Conservation (phyloP, 2,329 filamentous ascomycete species). For the Cordyceps fumosorosea region DNA sequence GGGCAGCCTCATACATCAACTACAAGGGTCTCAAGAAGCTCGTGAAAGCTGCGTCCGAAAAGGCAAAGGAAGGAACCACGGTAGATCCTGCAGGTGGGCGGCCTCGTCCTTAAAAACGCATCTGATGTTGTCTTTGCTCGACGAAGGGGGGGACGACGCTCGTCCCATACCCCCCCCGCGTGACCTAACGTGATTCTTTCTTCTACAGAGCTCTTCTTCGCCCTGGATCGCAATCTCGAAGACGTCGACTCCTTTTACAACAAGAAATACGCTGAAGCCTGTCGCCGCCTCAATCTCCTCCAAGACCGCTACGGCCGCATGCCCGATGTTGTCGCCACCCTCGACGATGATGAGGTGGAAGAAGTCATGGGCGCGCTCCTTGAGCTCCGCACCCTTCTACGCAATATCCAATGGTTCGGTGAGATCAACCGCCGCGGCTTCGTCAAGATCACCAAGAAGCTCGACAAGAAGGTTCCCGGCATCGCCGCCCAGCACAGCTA, state of each 20-base stretch:
- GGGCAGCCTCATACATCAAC: slow-evolving; percentile 78
- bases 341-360: slow-evolving; percentile 84
- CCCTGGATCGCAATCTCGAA: slow-evolving; percentile 93
- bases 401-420: slow-evolving; percentile 95
- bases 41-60: slow-evolving; percentile 71
- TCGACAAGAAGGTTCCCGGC: slow-evolving; percentile 86
- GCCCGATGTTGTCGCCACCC: slow-evolving; percentile 59
- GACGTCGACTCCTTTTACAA: slow-evolving; percentile 96
- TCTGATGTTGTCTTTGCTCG: slow-evolving; percentile 3
- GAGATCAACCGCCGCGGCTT: slow-evolving; percentile 95
- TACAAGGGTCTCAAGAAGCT: slow-evolving; percentile 93
- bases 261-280: slow-evolving; percentile 82
- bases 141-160: slow-evolving; percentile 16
- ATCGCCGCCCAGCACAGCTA: slow-evolving; percentile 77
- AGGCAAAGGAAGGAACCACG: slow-evolving; percentile 60
- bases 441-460: slow-evolving; percentile 97
- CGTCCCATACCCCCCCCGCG: slow-evolving; percentile 24
- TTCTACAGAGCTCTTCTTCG: slow-evolving; percentile 84
- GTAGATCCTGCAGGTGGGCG: slow-evolving; percentile 85
- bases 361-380: slow-evolving; percentile 86
- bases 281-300: slow-evolving; percentile 76
- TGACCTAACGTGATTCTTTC: slow-evolving; percentile 18
- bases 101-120: slow-evolving; percentile 19
- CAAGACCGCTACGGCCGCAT: slow-evolving; percentile 80
- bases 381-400: slow-evolving; percentile 77